phyloP scores from a whole-genome alignment of 2,329 filamentous ascomycete genomes.

The Fusarium pilosicola region DNA sequence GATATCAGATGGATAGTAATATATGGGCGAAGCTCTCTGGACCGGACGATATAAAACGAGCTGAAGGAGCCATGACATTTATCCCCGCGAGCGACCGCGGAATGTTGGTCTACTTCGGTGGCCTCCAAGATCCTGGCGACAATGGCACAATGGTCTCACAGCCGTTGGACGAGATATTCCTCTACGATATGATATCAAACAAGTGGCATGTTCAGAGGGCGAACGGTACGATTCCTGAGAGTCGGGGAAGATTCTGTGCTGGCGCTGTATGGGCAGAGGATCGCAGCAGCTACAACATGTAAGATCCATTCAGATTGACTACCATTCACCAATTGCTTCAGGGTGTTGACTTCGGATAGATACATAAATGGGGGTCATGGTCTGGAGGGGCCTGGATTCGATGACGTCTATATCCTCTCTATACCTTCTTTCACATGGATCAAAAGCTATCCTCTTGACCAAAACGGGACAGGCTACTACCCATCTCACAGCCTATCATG shows the following conservation, averaged over 20 bases:
- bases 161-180: neutral
- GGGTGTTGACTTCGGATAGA: neutral
- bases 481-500: neutral
- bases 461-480: neutral
- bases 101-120: neutral
- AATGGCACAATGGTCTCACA: constrained; percentile 1
- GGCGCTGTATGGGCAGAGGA: neutral
- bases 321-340: rapidly evolving
- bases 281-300: constrained; percentile 5
- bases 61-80: neutral
- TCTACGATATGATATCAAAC: neutral
- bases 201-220: neutral
- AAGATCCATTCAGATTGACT: neutral
- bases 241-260: neutral
- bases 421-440: neutral
- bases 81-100: neutral
- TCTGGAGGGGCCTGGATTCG: neutral
- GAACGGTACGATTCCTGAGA: neutral
- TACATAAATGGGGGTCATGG: neutral
- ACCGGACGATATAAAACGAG: neutral
- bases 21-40: neutral
- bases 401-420: neutral
- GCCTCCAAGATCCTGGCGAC: neutral
- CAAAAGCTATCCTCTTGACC: constrained; percentile 3
- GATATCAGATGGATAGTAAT: neutral